phyloP scores from a whole-genome alignment of 2,329 filamentous ascomycete genomes.

The Lecanicillium sp. region DNA sequence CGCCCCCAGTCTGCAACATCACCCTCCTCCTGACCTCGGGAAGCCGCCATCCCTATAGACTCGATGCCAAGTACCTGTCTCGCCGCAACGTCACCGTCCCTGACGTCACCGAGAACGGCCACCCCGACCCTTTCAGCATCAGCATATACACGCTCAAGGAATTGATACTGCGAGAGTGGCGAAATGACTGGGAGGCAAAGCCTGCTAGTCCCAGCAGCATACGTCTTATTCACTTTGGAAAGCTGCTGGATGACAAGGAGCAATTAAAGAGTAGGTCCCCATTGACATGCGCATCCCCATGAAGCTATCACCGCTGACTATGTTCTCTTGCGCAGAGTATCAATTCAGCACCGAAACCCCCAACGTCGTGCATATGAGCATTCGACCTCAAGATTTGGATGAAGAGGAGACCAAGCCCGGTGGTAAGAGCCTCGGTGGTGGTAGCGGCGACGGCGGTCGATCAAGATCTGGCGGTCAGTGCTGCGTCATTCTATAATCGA shows the following conservation, averaged over 20 bases:
- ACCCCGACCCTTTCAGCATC: conserved; percentile 76
- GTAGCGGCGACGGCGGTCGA: conserved; percentile 34
- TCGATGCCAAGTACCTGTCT: conserved; percentile 78
- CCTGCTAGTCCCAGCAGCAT: conserved; percentile 85
- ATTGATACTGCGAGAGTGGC: conserved; percentile 88
- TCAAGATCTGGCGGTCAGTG: conserved; percentile 37
- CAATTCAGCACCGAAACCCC: conserved; percentile 67
- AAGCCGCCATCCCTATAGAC: conserved; percentile 80
- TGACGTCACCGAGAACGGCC: conserved; percentile 52
- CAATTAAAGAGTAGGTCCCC: conserved; percentile 66
- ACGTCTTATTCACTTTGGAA: conserved; percentile 85
- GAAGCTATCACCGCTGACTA: background rate
- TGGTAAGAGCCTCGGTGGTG: conserved; percentile 43
- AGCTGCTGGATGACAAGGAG: conserved; percentile 83
- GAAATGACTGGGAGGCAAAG: conserved; percentile 82
- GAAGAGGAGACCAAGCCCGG: conserved; percentile 69
- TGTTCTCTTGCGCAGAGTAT: conserved; percentile 56
- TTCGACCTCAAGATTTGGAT: conserved; percentile 80
- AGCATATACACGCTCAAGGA: conserved; percentile 93
- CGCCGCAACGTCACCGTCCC: conserved; percentile 76
- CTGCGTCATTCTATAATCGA: conserved; percentile 45
- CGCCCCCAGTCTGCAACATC: conserved; percentile 57
- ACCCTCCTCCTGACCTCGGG: conserved; percentile 78
- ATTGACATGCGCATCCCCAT: conserved; percentile 11
- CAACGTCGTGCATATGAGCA: conserved; percentile 92